These are phyloP conservation scores for Sporisorium scitamineum DNA, from an alignment of 1,284 basidiomycete species.

Conservation along the genomic window DNA sequence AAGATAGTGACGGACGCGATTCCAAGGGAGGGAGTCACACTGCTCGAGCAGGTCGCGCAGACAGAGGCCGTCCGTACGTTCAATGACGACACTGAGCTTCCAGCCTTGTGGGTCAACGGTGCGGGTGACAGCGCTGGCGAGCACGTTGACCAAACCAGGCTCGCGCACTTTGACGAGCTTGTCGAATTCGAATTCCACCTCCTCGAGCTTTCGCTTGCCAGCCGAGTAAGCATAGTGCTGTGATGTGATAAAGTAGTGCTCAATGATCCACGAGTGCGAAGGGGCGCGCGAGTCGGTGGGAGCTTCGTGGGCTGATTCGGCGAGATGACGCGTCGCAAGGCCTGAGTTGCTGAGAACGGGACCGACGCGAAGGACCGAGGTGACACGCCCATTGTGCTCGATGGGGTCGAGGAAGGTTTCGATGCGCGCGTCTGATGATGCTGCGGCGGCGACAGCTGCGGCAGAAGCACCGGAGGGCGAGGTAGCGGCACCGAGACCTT, in stretches of 20 bases:
- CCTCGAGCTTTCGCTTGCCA: conserved; percentile 64
- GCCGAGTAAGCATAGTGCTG: conserved; percentile 54
- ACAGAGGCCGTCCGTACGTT: conserved; percentile 34
- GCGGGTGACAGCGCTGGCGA: conserved; percentile 56
- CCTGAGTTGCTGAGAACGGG: conserved; percentile 47
- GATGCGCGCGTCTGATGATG: conserved; percentile 22
- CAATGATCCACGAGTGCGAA: conserved; percentile 55
- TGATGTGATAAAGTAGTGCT: conserved; percentile 57
- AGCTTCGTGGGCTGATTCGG: conserved; percentile 44
- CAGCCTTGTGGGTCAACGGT: conserved; percentile 40
- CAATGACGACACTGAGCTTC: conserved; percentile 57
- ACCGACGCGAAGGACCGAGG: conserved; percentile 52
- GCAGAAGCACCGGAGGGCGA: conserved; percentile 1
- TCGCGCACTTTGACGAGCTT: conserved; percentile 52
- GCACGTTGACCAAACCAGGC: conserved; percentile 53
- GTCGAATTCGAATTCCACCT: conserved; percentile 63
- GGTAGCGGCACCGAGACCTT: conserved; percentile 4
- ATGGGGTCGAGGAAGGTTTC: conserved; percentile 62
- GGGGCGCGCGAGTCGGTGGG: conserved; percentile 34
- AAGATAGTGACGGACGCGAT: conserved; percentile 51
- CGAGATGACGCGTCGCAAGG: conserved; percentile 50
- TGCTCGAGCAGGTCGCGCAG: conserved; percentile 55
- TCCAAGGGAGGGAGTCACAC: conserved; percentile 57
- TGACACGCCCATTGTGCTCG: conserved; percentile 43
- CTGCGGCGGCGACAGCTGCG: conserved; percentile 5